A percentile compares a stretch with the other conserved stretches of the same genome.
Evolutionary conservation across 2,329 filamentous ascomycete species (phyloP).

Genomic region (Talaromyces islandicus): DNA sequence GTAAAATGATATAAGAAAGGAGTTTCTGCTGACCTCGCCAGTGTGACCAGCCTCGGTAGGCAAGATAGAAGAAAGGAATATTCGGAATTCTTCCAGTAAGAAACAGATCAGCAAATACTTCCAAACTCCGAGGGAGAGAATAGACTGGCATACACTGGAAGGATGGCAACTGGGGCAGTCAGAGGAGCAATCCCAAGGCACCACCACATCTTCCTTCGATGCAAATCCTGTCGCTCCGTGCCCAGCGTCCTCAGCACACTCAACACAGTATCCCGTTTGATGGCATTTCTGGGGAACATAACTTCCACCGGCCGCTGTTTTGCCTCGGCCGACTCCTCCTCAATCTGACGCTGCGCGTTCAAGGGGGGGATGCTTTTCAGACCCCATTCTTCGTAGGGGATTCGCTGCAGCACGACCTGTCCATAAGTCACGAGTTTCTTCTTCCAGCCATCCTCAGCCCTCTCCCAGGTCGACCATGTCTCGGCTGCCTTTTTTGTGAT

Average conservation of each 20-base stretch:
- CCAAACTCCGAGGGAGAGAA: background rate
- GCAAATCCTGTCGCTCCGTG: constrained; percentile 72
- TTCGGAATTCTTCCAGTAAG: constrained; percentile 66
- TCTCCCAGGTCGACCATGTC: constrained; percentile 84
- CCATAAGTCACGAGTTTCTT: constrained; percentile 79
- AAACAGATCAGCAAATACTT: background rate
- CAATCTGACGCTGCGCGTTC: constrained; percentile 58
- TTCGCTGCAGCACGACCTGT: constrained; percentile 76
- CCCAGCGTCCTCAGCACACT: constrained; percentile 64
- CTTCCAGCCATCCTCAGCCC: constrained; percentile 79
- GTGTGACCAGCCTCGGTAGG: constrained; percentile 84
- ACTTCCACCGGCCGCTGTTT: constrained; percentile 55
- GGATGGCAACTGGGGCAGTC: constrained; percentile 70
- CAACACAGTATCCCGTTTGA: constrained; percentile 59
- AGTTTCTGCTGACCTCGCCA: constrained; percentile 55
- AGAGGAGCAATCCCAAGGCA: constrained; percentile 79
- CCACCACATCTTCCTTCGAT: constrained; percentile 71
- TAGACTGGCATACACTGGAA: constrained; percentile 63
- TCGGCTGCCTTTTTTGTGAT: constrained; percentile 64
- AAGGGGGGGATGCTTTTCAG: constrained; percentile 89
- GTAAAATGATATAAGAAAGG: background rate
- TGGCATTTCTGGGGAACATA: constrained; percentile 66
- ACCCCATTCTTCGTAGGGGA: constrained; percentile 96
- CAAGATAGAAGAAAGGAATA: constrained; percentile 92
- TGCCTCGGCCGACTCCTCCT: constrained; percentile 36